Evolutionary conservation across 768 basidiomycete genomes (phyloP).

Genomic region (Rhizopogon vesiculosus): DNA sequence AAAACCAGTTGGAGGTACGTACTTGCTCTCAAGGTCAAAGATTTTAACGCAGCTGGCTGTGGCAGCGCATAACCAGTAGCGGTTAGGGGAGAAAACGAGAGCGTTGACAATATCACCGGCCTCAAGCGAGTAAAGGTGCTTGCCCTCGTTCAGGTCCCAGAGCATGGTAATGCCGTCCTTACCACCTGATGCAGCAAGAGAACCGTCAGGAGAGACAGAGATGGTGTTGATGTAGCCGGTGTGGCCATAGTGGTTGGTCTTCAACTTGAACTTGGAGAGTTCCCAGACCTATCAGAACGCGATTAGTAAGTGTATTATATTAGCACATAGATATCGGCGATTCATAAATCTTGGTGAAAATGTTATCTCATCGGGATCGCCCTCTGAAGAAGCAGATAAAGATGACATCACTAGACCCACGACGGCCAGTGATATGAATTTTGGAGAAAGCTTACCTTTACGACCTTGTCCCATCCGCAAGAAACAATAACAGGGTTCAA

Average conservation of each 20-base stretch:
- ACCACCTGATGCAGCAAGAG: conserved; percentile 97
- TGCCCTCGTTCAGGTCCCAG: conserved; percentile 99
- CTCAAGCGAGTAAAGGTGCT: conserved; percentile 99
- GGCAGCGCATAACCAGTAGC: conserved; percentile 99
- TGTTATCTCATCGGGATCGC: conserved; percentile 64
- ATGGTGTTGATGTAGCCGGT: conserved; percentile 99
- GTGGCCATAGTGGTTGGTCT: conserved; percentile 99
- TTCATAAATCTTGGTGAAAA: conserved; percentile 80
- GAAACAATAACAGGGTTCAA: conserved; percentile 98
- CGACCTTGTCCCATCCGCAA: conserved; percentile 99
- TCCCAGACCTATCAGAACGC: conserved; percentile 83
- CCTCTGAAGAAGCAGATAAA: conserved; percentile 94
- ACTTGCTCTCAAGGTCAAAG: conserved; percentile 99
- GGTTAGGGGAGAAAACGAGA: conserved; percentile 98
- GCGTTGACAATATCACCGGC: conserved; percentile 98
- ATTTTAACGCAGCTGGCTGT: conserved; percentile 98
- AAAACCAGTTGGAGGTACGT: conserved; percentile 28
- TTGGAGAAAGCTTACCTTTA: conserved; percentile 68
- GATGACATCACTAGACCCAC: conserved; percentile 23
- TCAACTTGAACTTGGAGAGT: conserved; percentile 98
- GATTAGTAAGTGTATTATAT: conserved; percentile 3
- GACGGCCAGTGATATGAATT: background rate
- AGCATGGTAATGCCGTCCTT: conserved; percentile 99
- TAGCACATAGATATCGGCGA: conserved; percentile 24
- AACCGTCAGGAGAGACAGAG: conserved; percentile 98